Evolutionary conservation across 768 basidiomycete species (phyloP), one percentile per base, ranked within the genome.

Genomic region (Sistotremastrum suecicum): DNA sequence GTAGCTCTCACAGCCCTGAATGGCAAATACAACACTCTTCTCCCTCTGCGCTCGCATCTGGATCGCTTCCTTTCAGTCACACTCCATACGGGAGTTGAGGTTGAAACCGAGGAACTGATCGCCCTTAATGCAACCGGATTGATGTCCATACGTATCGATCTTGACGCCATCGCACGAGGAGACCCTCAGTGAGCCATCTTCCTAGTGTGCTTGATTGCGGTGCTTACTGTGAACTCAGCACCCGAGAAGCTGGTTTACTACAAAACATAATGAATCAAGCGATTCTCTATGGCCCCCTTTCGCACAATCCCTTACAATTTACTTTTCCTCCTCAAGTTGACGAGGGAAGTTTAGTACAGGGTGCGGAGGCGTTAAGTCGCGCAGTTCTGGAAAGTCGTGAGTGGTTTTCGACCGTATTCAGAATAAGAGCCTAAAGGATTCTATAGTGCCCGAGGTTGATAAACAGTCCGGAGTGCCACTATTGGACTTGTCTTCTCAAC

Each of bases 211-310:
- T 38, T 20, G 33, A 43, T 44, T 29, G 40, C 3, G 34, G 31
- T 20, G 36, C 44, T 34, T 5, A 38, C 29, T n/a, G 34, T 38
- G 32, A 29, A 28, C n/a, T 10, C 46, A 82, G 78, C 43, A 75
- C 68, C 46, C 85, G 78, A 48, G 72, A 66, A 38, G 76, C 80
- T 2, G 72, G 73, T 47, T 64, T 88, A 29, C 74, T 87, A 57
- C 81, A 81, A 60, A 78, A 81, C 6, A 83, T 76, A 29, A 79
- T 89, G 78, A 83, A 76, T 39, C 83, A 88, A 56, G 85, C 84
- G 7, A 85, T 88, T 50, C 56, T 87, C 34, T 87, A 86, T 56
- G 82, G 82, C 8, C 70, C 80, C 7, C 37, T 11, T 7, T 34
- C 6, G 10, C 49, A 85, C 72, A 88, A 89, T 54, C 86, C 85